These are phyloP conservation scores for Diutina rugosa DNA, from an alignment of 1,139 yeast genomes.

Conservation along the genomic window DNA sequence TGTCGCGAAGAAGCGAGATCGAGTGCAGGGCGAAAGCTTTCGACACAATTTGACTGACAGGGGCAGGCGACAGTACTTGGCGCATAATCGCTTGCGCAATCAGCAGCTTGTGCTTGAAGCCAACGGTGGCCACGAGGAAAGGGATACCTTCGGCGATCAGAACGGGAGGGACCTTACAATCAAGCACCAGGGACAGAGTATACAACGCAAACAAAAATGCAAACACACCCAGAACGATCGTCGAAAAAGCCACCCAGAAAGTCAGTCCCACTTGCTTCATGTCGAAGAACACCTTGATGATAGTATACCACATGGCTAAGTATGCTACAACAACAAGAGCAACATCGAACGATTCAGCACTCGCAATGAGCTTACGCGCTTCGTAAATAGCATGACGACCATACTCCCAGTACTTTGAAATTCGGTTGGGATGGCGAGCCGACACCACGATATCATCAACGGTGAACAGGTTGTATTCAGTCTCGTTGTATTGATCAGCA, in stretches of 20 bases:
- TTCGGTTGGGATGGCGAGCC: not conserved
- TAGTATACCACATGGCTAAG: conserved; percentile 80
- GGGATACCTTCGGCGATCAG: conserved; percentile 89
- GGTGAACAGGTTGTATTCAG: not conserved
- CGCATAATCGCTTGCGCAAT: conserved; percentile 55
- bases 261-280: conserved; percentile 76
- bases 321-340: conserved; percentile 37
- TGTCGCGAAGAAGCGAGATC: conserved; percentile 65
- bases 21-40: conserved; percentile 60
- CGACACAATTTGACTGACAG: conserved; percentile 33
- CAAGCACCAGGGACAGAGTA: conserved; percentile 44
- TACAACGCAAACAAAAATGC: conserved; percentile 76
- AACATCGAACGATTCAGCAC: not conserved
- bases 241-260: conserved; percentile 81
- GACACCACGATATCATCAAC: not conserved
- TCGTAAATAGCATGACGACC: not conserved
- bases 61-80: conserved; percentile 20
- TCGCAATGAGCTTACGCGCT: not conserved
- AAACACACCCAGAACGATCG: conserved; percentile 69
- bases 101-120: conserved; percentile 78
- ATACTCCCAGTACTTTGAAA: conserved; percentile 1
- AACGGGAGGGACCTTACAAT: conserved; percentile 51
- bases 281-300: conserved; percentile 63
- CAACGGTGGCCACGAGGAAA: conserved; percentile 83
- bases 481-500: not conserved